Base-by-base conservation (phyloP, 768 basidiomycete genomes). In the Suillus discolor region DNA sequence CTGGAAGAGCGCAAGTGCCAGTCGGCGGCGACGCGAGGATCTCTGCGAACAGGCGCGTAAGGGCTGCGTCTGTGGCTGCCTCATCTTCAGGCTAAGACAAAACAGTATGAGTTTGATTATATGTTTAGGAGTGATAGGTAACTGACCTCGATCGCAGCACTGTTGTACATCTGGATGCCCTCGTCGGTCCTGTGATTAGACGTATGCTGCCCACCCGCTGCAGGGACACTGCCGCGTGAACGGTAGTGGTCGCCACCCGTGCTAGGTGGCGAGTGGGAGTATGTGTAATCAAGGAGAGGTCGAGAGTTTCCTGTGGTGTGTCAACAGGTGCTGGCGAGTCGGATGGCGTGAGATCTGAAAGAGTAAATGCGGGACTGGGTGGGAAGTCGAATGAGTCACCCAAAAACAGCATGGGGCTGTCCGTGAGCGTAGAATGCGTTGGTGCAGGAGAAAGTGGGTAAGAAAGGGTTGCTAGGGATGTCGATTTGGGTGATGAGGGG, bases 221-320 rank as follows among this genome's bases (percentile, higher is more conserved):
- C 93, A 89, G 91, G 93, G 93, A 83, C 89, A 87, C 83, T 83
- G 84, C 79, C 72, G 84, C 74, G 79, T 75, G 70, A 68, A 69
- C 77, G 69, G 71, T 84, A 82, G 84, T 85, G 87, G 85, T 89
- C 93, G 86, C 93, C 93, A 95, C 90, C 93, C 93, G 93, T 95
- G 93, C 93, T 90, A 91, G 90, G 89, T 95, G 93, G 93, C 93
- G 88, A 95, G 93, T 91, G 89, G 91, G 79, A 75, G 89, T 83
- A 75, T 77, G 64, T 55, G 68, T 70, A 59, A 69, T 73, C 76
- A 71, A 77, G 69, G 75, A 77, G 69, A 75, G 73, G 74, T 76
- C 71, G 68, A 74, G 74, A 67, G 66, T 67, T 65, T 73, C 57
- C 66, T 68, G 69, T 67, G 69, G 64, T 61, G 70, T 68, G 45